Conservation (phyloP, 257 asterid species). For the Ophiorrhiza pumila region DNA sequence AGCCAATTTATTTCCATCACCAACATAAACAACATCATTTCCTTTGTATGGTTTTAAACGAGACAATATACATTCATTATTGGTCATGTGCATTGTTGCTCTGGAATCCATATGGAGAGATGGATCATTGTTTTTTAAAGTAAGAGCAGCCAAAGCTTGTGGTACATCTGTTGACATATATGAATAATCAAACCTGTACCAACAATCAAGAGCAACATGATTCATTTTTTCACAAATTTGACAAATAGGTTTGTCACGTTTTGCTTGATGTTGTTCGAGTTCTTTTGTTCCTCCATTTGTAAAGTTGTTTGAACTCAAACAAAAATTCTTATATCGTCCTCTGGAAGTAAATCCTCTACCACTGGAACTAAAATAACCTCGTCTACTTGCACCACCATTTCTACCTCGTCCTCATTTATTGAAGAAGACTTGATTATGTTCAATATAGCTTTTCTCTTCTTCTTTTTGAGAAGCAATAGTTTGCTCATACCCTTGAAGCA, state of each 20-base stretch:
- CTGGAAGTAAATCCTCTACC: not conserved
- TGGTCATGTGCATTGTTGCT: not conserved
- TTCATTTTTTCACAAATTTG: too few relatives aligned
- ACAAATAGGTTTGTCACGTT: too few relatives aligned
- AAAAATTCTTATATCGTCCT: not conserved
- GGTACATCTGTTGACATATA: too few relatives aligned
- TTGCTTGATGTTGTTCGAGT: not conserved
- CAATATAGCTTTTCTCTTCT: too few relatives aligned
- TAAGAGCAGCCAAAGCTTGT: too few relatives aligned
- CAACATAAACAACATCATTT: too few relatives aligned
- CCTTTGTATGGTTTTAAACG: not conserved
- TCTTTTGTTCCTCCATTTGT: not conserved
- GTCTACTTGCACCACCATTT: too few relatives aligned
- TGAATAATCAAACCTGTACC: not conserved
- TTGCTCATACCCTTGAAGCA: not conserved
- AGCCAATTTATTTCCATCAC: too few relatives aligned
- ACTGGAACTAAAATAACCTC: not conserved
- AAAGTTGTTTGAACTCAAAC: not conserved
- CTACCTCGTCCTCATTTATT: too few relatives aligned
- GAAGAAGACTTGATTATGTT: not conserved
- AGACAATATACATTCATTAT: not conserved
- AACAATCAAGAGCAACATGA: too few relatives aligned
- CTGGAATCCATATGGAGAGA: not conserved
- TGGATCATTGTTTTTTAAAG: not conserved
- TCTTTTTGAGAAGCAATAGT: not conserved